Percentiles rank a stretch among this genome's conserved stretches.
These are phyloP conservation scores for Phellinidium pouzarii DNA, from an alignment of 1,284 basidiomycete species.

Conservation along the genomic window DNA sequence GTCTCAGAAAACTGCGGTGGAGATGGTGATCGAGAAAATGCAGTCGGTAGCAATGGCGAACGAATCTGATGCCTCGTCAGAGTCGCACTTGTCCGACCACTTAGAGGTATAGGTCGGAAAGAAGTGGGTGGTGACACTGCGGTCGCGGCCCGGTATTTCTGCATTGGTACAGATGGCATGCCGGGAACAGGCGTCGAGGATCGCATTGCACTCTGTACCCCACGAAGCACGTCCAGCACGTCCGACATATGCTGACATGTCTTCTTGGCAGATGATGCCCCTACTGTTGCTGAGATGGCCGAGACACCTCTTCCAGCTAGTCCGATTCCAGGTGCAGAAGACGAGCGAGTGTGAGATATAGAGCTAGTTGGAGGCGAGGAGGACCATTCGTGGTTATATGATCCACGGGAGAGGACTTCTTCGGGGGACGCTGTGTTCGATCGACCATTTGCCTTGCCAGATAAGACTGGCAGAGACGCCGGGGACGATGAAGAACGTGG, in stretches of 20 bases:
- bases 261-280: neutral
- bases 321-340: neutral
- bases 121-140: slow-evolving; percentile 7
- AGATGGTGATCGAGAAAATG: neutral
- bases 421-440: slow-evolving; percentile 9
- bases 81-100: neutral
- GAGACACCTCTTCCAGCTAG: neutral
- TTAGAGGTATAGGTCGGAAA: slow-evolving; percentile 5
- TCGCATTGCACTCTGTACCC: slow-evolving; percentile 11
- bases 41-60: neutral
- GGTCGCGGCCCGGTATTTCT: neutral
- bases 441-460: neutral
- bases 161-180: slow-evolving; percentile 8
- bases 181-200: slow-evolving; percentile 13
- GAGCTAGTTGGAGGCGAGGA: neutral
- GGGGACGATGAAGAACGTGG: slow-evolving; percentile 10
- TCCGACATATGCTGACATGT: slow-evolving; percentile 4
- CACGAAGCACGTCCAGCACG: slow-evolving; percentile 7
- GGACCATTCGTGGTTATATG: slow-evolving; percentile 18
- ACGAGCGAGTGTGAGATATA: neutral
- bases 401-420: slow-evolving; percentile 14
- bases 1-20: neutral
- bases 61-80: neutral
- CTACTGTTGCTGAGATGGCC: neutral
- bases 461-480: slow-evolving; percentile 8